Evolutionary conservation across 2,329 filamentous ascomycete species (phyloP), one percentile per base, ranked within the genome.

Genomic region (Colletotrichum acutatum): DNA sequence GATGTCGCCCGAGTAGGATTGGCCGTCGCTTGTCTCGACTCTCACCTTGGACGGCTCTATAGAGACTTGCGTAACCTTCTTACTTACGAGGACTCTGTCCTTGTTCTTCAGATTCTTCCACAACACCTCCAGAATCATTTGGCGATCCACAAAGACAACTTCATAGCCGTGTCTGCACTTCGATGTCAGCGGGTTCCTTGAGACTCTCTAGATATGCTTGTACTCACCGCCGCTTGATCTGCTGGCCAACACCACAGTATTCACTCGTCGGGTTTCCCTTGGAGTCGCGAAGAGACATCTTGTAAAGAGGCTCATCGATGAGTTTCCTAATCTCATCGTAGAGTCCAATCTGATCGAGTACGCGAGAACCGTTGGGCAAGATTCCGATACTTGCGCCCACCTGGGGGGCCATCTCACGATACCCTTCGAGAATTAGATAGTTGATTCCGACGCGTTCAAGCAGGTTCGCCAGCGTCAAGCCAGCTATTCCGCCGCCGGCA

Each of bases 371-470:
- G 24, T 85, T 80, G 0, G 87, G 80, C 0, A 82, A 63, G 0
- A 89, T 71, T 1, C 81, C 85, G 28, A 90, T 86, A 4, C 82
- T 84, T 0, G 86, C 87, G 0, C 88, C 88, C 0, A 85, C 78
- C 30, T 83, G 79, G 0, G 87, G 87, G 0, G 83, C 83, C 32
- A 89, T 83, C 0, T 82, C 76, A 0, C 74, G 26, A 53, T 84
- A 78, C 0, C 79, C 78, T 74, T 90, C 88, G 0, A 90, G 80
- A 0, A 90, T 72, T 2, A 87, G 70, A 75, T 85, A 89, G 72
- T 88, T 83, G 68, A 90, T 85, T 37, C 77, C 78, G 49, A 84
- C 78, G 61, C 77, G 77, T 68, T 89, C 82, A 3, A 90, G 82
- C 74, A 83, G 82, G 22, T 76, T 76, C 28, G 78, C 78, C 49